Base-by-base conservation (phyloP, 139 green algal species). In the Coelastrella sp. region DNA sequence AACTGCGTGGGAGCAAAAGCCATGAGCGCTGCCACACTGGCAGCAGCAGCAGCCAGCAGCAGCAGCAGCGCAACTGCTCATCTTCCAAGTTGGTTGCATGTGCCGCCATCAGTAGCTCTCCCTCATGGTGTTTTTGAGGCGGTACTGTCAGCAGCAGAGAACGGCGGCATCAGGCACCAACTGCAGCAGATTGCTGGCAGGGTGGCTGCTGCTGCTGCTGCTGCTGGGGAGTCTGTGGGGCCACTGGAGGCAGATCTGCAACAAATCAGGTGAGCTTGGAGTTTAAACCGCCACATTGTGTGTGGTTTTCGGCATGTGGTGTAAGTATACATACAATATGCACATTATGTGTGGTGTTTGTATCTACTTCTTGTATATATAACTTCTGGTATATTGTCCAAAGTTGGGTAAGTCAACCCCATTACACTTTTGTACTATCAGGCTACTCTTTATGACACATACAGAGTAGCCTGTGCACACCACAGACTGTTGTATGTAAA, bases 1-100 rank as follows among this genome's bases (percentile, higher is more conserved):
- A 68, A 49, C 3, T 8, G 19, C 19, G 84, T 80, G 9, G 84
- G 84, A 25, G 68, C 66, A 7, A 88, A 88, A 72, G 84, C 84
- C 17, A 80, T 80, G 68, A 81, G 84, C 25, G 35, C 84, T 15
- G n/a, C 66, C n/a, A 61, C 59, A 25, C 20, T 27, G 5, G 68
- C 66, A 81, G 49, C 82, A 88, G 84, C 66, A 82, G 74, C 63
- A 20, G 56, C 35, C 80, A 78, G 82, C 59, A 57, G 83, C 65
- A 66, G 83, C 83, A 78, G 63, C 65, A 19, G 65, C 65, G 65
- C 27, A 12, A 65, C n/a, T 59, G 9, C 7, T 58, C 7, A 8
- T 12, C 80, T 95, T 35, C 93, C 93, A 3, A 7, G 11, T 14
- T 94, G 92, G 93, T 25, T 95, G 8, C 58, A 88, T 6, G 63